Evolutionary conservation across 345 rosid genomes (phyloP), one percentile per base, ranked within the genome.

Genomic region (Citropsis articulata): DNA sequence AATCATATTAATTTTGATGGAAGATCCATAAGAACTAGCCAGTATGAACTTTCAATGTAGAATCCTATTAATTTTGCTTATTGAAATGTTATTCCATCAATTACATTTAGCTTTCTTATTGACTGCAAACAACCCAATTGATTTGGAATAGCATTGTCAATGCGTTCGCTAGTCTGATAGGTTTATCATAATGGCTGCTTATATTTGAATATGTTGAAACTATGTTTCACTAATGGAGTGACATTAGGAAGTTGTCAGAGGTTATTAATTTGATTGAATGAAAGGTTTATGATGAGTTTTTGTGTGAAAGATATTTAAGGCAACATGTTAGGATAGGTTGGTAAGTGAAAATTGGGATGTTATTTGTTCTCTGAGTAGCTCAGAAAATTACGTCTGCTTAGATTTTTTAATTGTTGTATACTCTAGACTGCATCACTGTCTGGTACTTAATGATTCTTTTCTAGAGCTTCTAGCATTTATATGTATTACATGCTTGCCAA

Each of bases 1-100:
- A 40, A 57, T 73, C 75, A 36, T 24, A 53, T 36, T 42, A 60
- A 77, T 10, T 60, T 55, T 73, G 30, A 66, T 48, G 8, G 75
- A 48, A 53, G 61, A 66, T 71, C 30, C 59, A 31, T 75, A 40
- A 36, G 61, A 73, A 31, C 64, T 62, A 5, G 55, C 30, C 56
- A 53, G 10, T 24, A 55, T 53, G 16, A 27, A 7, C 27, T 55
- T 67, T 55, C 6, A 50, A 76, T 21, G 62, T 7, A 45, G 50
- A 45, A 45, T 45, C 50, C 50, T 45, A 45, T 45, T 45, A 12
- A 45, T 13, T 13, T 53, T 53, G 7, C 57, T 75, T 28, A 42
- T 45, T 75, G 27, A 45, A 64, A 63, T 22, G 19, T 63, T 62
- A 10, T 40, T 63, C 35, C n/a, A 30, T 33, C 31, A 6, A 33